Evolutionary conservation across 192 early-diverging fungal genomes (phyloP).

Genomic region (Allomyces macrogynus): DNA sequence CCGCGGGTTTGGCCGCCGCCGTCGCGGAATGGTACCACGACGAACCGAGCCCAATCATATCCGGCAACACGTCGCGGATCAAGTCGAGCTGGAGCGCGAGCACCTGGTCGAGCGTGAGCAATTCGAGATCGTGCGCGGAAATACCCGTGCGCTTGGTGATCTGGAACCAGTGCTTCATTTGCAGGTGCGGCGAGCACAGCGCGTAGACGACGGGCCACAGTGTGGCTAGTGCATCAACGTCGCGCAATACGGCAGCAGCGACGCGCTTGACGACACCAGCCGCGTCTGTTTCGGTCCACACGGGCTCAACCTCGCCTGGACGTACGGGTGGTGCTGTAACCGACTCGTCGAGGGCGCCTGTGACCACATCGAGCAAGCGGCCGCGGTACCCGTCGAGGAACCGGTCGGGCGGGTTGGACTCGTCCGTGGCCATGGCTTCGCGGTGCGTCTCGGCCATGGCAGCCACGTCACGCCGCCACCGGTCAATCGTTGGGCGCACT

Average conservation of each 20-base stretch:
- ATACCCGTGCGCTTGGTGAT: background rate
- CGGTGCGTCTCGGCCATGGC: too few species aligned
- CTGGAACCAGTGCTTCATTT: background rate
- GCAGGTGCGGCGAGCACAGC: background rate
- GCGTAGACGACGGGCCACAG: background rate
- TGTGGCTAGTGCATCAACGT: background rate
- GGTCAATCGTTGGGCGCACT: too few species aligned
- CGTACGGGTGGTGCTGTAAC: too few species aligned
- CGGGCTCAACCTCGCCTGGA: too few species aligned
- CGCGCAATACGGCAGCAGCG: background rate
- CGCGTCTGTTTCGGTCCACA: too few species aligned
- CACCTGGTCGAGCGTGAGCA: background rate
- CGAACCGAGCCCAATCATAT: background rate
- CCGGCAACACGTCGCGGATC: background rate
- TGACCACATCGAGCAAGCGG: too few species aligned
- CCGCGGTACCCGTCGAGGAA: too few species aligned
- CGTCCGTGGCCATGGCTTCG: too few species aligned
- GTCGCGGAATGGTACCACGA: background rate
- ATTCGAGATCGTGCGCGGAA: background rate
- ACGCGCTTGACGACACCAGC: too few species aligned
- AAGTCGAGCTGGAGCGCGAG: background rate
- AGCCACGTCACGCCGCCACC: too few species aligned
- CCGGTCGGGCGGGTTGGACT: too few species aligned
- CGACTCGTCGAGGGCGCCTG: too few species aligned
- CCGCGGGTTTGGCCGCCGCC: background rate